Base-by-base conservation (phyloP, 2,329 filamentous ascomycete genomes). In the Trichoderma atroviride region DNA sequence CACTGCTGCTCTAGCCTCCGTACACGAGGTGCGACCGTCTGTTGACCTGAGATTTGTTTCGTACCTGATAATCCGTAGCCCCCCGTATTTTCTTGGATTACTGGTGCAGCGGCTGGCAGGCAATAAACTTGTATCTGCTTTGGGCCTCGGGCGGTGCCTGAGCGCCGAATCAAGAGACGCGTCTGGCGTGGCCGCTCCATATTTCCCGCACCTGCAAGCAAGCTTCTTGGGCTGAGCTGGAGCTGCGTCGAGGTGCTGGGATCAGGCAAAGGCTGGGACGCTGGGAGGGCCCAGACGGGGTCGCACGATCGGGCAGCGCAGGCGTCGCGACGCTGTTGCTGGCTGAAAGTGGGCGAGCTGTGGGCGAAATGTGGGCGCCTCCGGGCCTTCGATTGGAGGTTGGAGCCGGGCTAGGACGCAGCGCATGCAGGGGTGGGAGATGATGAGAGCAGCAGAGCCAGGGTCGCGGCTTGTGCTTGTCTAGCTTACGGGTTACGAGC, bases 131-230 rank as follows among this genome's bases (percentile, higher is more conserved):
- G 56, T 68, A 22, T 68, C 65, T 61, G 37, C 27, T 68, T 68
- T 68, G 43, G 56, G 56, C 27, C 7, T 60, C 43, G 57, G 43
- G 65, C 33, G 65, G 43, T 55, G 65, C 24, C 43, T 22, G 47
- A 33, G 43, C 27, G 43, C 50, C 57, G 65, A 68, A 68, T 53
- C 56, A 57, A 68, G 33, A 53, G 43, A 68, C 56, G 65, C 56
- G 65, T 60, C 31, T 68, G 65, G 47, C 24, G 47, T 14, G 56
- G 33, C 27, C 43, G 65, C 37, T 57, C 66, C 58, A 47, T 31
- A 63, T 69, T 69, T 63, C 58, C 47, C 37, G 35, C 66, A 62
- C 58, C 66, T 69, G 58, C 66, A 69, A 69, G 66, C 66, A 69
- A 69, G 59, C 66, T 69, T 56, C 22, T 37, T 69, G 50, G 58